A percentile compares a stretch with the other conserved stretches of the same genome.
Conservation (phyloP, 805 yeast species). For the Lipomyces starkeyi region DNA sequence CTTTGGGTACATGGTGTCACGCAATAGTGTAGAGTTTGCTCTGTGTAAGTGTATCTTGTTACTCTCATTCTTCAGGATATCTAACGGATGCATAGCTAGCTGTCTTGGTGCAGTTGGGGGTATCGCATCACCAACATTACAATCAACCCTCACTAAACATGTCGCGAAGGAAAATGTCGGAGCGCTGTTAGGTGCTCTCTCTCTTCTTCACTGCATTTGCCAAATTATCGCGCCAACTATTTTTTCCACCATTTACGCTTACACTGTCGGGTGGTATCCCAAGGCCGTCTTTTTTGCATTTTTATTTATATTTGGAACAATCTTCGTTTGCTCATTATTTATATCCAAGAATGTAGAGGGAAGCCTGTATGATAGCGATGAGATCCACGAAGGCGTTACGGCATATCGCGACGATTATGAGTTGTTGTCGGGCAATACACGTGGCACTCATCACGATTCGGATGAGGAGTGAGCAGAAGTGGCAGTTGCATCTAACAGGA, state of each 20-base stretch:
- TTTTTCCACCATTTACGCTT: constrained; percentile 29
- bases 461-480: neutral
- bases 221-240: constrained; percentile 33
- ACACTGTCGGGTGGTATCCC: constrained; percentile 32
- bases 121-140: constrained; percentile 33
- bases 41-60: constrained; percentile 6
- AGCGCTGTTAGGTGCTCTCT: constrained; percentile 35
- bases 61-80: neutral
- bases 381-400: neutral
- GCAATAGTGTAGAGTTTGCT: constrained; percentile 22
- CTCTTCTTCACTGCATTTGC: constrained; percentile 30
- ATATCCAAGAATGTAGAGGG: constrained; percentile 11
- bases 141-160: constrained; percentile 36
- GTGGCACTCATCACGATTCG: constrained; percentile 3
- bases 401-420: neutral
- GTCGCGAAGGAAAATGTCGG: constrained; percentile 34
- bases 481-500: neutral
- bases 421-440: neutral
- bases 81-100: constrained; percentile 5
- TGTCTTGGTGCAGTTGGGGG: constrained; percentile 28
- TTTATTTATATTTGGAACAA: neutral
- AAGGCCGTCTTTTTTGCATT: constrained; percentile 18
- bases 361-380: constrained; percentile 19
- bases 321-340: constrained; percentile 10
- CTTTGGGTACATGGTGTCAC: constrained; percentile 7